These are phyloP conservation scores for Dactylellina cionopaga DNA, from an alignment of 2,329 filamentous ascomycete species.

Conservation along the genomic window DNA sequence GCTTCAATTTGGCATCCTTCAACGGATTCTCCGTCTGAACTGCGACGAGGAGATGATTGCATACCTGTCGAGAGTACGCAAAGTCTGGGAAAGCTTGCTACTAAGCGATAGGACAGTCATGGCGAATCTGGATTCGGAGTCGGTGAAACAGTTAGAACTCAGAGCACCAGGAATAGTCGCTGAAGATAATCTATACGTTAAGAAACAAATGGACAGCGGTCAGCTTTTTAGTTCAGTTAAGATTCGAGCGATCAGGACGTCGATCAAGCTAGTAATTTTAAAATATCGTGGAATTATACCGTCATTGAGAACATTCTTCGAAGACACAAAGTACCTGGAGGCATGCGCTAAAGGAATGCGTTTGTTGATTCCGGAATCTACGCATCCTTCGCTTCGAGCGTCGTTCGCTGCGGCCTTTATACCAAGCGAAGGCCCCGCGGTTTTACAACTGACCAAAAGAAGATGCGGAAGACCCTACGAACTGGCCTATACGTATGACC, in stretches of 20 bases:
- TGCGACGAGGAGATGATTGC: constrained; percentile 6
- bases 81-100: too few species aligned
- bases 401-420: too few species aligned
- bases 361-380: too few species aligned
- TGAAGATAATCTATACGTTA: neutral
- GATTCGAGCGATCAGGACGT: neutral
- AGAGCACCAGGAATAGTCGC: neutral
- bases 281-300: constrained; percentile 4
- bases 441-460: neutral
- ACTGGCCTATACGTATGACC: too few species aligned
- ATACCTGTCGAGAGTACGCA: neutral
- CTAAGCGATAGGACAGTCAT: neutral
- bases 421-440: neutral
- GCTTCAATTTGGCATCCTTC: constrained; percentile 6
- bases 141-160: neutral
- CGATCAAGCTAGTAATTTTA: neutral
- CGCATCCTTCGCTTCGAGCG: too few species aligned
- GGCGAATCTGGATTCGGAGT: neutral
- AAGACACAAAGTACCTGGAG: constrained; percentile 27
- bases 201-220: neutral
- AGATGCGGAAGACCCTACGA: too few species aligned
- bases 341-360: constrained; percentile 2
- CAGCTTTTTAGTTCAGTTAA: neutral
- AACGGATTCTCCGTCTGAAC: constrained; percentile 1
- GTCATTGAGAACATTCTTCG: constrained; percentile 9